Base-by-base conservation (phyloP, 2,329 filamentous ascomycete species). In the Xylariaceae sp. region DNA sequence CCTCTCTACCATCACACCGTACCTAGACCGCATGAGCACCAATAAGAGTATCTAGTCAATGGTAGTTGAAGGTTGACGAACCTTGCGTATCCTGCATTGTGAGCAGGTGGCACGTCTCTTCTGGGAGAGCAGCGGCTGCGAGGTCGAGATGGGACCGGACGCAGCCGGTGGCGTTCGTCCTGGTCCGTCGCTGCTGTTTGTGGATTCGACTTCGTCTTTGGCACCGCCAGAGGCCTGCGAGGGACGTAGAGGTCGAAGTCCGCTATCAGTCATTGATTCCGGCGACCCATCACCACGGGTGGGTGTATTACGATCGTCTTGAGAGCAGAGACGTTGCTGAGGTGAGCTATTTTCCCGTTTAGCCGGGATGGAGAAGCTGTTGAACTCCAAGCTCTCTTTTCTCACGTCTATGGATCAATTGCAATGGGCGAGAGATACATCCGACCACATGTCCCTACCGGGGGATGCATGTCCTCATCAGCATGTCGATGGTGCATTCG, bases 1-100 rank as follows among this genome's bases (percentile, higher is more conserved):
- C 56, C 31, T 57, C 60, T 13, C 63, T 57, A 17, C 66, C 68
- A 47, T 71, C 68, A 47, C 69, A 71, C 13, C 63, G 63, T 18
- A 62, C 56, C 58, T 61, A 48, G 18, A 14, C 6, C 14, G 7
- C 2, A n/a, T 11, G 14, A 28, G 41, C 43, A 33, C 12, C 14
- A 42, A 42, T 6, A 17, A 16, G 18, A 12, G 40, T 17, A 7
- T 11, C 7, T 10, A 19, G 14, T 42, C 18, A 19, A 19, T 18
- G 18, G 14, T n/a, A 42, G 14, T 19, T 16, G 5, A 12, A 22
- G 28, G 3, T 19, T 17, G 40, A 19, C 11, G 11, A 19, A 64
- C 63, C 49, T 66, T 66, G 45, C 64, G 62, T 33, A 63, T 61
- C 31, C 64, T 55, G 22, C 64, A 65, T 43, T 66, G 64, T 12